phyloP scores from a whole-genome alignment of 164 flowering plant genomes.

The Akebia trifoliata region DNA sequence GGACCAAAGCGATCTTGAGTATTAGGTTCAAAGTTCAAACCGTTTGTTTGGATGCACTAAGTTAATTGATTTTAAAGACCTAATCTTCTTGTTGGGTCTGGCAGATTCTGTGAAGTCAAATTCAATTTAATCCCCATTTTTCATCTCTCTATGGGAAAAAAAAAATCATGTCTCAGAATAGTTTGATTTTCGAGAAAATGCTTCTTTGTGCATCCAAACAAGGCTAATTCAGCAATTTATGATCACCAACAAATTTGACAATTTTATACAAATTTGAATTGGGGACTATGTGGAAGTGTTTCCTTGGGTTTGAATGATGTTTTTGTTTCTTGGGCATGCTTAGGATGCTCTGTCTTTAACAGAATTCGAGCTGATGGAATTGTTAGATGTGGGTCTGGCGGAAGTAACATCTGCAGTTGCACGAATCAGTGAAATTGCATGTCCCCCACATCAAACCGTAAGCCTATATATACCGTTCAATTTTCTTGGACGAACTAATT shows the following conservation, averaged over 20 bases:
- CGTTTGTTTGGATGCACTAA: background rate
- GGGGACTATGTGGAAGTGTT: too few species aligned
- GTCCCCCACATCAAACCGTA: slow-evolving; percentile 75
- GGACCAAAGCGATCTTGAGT: background rate
- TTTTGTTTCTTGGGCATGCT: background rate
- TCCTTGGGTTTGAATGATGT: background rate
- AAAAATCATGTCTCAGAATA: too few species aligned
- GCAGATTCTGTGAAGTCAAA: background rate
- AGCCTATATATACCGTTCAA: slow-evolving; percentile 9
- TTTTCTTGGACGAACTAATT: slow-evolving; percentile 1
- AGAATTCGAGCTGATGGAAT: slow-evolving; percentile 81
- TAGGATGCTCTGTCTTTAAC: slow-evolving; percentile 75
- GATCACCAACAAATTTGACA: too few species aligned
- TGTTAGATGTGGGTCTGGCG: slow-evolving; percentile 61
- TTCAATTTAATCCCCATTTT: background rate
- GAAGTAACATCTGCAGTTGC: slow-evolving; percentile 55
- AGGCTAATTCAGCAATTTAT: too few species aligned
- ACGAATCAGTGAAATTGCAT: slow-evolving; percentile 54
- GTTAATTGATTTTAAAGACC: background rate
- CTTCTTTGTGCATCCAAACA: too few species aligned
- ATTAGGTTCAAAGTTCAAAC: too few species aligned
- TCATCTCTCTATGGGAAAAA: background rate
- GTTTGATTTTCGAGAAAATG: too few species aligned
- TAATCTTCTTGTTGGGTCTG: too few species aligned
- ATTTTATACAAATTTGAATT: background rate